Conservation (phyloP, 129 eudicot species). For the Saussurea involucrata region DNA sequence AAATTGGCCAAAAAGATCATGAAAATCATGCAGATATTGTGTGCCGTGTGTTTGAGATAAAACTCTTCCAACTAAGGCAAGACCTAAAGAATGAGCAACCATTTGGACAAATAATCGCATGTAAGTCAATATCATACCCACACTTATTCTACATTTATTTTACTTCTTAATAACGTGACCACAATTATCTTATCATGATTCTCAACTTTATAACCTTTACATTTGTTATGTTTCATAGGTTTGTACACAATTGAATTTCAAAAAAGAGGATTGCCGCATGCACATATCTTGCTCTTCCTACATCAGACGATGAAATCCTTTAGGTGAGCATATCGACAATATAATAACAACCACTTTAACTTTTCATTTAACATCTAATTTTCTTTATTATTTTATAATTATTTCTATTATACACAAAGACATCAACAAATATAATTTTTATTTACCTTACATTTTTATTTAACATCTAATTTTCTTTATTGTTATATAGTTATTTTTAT, state of each 20-base stretch:
- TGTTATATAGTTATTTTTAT: too few relatives aligned
- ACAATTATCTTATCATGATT: background rate
- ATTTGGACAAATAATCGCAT: background rate
- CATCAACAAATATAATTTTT: too few relatives aligned
- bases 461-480: too few relatives aligned
- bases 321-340: too few relatives aligned
- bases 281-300: background rate
- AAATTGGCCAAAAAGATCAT: background rate
- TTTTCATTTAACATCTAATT: too few relatives aligned
- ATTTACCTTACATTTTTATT: too few relatives aligned
- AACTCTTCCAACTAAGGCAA: background rate
- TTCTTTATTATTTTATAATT: too few relatives aligned
- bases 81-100: background rate
- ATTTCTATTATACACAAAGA: too few relatives aligned
- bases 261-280: background rate
- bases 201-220: background rate
- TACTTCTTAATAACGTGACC: background rate
- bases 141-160: background rate
- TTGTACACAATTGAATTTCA: constrained; percentile 1
- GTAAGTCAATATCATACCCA: background rate
- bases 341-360: too few relatives aligned
- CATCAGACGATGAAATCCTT: background rate
- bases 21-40: background rate
- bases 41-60: background rate
- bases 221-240: background rate